phyloP scores from a whole-genome alignment of 352 stramenopile species.

The Globisporangium cederbergense region DNA sequence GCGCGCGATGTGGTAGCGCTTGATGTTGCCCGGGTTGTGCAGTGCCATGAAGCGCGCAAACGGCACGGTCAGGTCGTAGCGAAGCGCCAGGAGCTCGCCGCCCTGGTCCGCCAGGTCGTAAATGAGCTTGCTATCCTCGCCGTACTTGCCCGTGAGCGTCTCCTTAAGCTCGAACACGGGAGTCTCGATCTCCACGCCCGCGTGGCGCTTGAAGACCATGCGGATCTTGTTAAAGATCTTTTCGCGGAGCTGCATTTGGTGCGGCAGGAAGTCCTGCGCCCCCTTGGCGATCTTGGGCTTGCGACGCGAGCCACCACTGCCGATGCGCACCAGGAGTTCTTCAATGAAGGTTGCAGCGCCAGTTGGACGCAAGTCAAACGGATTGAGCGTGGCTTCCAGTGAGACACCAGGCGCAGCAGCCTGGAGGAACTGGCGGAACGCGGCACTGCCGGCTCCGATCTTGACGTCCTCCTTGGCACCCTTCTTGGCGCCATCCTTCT shows the following conservation, averaged over 20 bases:
- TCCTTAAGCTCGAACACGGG: slow-evolving; percentile 99
- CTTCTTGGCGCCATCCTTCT: slow-evolving; percentile 75
- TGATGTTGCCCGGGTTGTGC: slow-evolving; percentile 97
- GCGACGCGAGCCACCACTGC: slow-evolving; percentile 67
- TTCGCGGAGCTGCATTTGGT: slow-evolving; percentile 96
- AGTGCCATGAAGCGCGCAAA: slow-evolving; percentile 98
- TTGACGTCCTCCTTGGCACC: slow-evolving; percentile 60
- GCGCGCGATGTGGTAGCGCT: slow-evolving; percentile 97
- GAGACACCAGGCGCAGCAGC: slow-evolving; percentile 7
- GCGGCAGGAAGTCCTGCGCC: slow-evolving; percentile 94
- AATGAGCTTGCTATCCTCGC: slow-evolving; percentile 99
- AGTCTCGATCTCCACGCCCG: slow-evolving; percentile 97
- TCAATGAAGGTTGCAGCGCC: slow-evolving; percentile 51
- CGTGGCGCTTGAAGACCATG: slow-evolving; percentile 97
- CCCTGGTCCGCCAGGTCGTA: slow-evolving; percentile 99
- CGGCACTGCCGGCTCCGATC: slow-evolving; percentile 61
- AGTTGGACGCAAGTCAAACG: slow-evolving; percentile 58
- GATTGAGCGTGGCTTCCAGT: slow-evolving; percentile 27
- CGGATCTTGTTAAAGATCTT: slow-evolving; percentile 97
- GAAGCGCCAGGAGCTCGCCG: slow-evolving; percentile 91
- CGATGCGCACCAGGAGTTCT: slow-evolving; percentile 58
- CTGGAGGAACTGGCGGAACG: slow-evolving; percentile 50
- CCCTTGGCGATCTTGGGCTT: slow-evolving; percentile 90
- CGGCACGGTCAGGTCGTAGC: slow-evolving; percentile 98
- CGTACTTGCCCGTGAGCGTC: slow-evolving; percentile 98